phyloP scores from a whole-genome alignment of 208 protist species.

The Angomonas deanei region DNA sequence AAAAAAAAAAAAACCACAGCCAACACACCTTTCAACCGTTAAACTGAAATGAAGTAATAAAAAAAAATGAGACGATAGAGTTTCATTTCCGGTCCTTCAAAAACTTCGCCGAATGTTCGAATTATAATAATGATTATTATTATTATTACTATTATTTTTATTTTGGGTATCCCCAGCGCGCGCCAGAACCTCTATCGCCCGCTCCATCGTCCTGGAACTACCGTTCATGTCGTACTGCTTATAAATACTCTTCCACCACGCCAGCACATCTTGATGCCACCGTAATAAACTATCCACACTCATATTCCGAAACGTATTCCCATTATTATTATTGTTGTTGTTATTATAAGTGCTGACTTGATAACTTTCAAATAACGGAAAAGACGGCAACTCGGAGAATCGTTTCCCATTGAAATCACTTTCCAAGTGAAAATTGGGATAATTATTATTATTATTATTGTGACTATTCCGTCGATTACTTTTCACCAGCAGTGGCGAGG shows the following conservation, averaged over 20 bases:
- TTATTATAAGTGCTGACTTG: no score
- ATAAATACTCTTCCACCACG: neutral
- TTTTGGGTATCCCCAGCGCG: neutral
- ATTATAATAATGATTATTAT: no score
- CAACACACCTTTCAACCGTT: no score
- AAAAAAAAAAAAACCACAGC: slow-evolving; percentile 4
- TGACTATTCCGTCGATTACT: neutral
- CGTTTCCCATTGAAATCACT: no score
- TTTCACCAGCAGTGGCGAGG: no score
- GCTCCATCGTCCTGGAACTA: neutral
- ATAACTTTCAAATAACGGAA: no score
- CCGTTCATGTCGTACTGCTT: neutral
- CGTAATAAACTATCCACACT: neutral
- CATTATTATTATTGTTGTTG: neutral
- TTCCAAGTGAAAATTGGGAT: neutral
- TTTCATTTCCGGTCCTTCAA: no score
- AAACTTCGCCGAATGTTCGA: no score
- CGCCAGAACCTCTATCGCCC: neutral
- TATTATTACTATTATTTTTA: no score
- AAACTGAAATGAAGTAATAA: no score
- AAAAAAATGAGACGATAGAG: neutral
- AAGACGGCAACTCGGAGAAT: no score
- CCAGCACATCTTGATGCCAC: neutral
- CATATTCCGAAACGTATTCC: neutral
- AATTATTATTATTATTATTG: neutral